phyloP scores from a whole-genome alignment of 2,329 filamentous ascomycete species.

The Claviceps africana region DNA sequence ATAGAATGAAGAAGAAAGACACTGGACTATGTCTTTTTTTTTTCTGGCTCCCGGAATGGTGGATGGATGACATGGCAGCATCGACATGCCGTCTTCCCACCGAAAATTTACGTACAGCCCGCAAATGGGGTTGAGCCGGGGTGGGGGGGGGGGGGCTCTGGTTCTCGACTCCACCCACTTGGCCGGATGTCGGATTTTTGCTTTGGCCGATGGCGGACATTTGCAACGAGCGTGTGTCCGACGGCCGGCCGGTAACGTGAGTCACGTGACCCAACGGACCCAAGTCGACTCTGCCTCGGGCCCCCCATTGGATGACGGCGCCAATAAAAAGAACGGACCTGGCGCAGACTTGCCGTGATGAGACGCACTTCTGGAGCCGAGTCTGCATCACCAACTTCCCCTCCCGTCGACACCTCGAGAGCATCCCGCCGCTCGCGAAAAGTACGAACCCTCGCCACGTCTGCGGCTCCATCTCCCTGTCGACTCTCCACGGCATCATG shows the following conservation, averaged over 20 bases:
- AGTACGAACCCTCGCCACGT: no score
- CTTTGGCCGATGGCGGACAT: slow-evolving; percentile 1
- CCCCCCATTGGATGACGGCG: slow-evolving; percentile 2
- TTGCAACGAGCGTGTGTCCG: no score
- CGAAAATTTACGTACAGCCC: slow-evolving; percentile 1
- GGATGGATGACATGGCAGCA: slow-evolving; percentile 1
- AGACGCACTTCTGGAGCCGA: background rate
- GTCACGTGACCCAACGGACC: background rate
- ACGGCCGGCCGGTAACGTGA: no score
- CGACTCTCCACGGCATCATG: slow-evolving; percentile 6
- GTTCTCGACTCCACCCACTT: background rate
- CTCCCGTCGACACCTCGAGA: slow-evolving; percentile 3
- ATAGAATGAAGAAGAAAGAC: background rate
- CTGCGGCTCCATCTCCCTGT: background rate
- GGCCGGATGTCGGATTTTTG: background rate
- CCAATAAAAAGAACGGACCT: no score
- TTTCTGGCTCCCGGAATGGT: background rate
- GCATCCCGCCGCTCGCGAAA: no score
- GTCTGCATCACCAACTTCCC: slow-evolving; percentile 1
- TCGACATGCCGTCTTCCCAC: background rate
- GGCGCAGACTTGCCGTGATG: background rate
- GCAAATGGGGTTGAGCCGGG: background rate
- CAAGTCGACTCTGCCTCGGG: no score
- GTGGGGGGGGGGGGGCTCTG: background rate
- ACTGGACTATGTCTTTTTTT: background rate